Evolutionary conservation across 805 yeast genomes (phyloP), one percentile per base, ranked within the genome.

Genomic region (Metschnikowia gelsemii): DNA sequence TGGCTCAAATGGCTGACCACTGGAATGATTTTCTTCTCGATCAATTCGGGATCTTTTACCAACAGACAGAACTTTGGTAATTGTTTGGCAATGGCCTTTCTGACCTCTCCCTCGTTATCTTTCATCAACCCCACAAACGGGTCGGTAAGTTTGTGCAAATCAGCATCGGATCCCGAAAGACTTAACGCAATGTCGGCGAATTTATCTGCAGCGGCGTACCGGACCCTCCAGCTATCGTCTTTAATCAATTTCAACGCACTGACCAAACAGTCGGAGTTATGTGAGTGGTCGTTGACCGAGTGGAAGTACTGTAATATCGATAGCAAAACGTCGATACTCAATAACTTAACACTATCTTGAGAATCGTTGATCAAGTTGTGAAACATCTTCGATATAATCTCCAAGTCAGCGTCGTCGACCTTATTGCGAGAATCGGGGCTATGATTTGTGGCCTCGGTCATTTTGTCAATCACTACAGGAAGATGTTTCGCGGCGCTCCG

Each of bases 141-240:
- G 29, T 82, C 82, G 35, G 82, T 79, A 48, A 84, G 73, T 56
- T 82, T 71, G 50, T 67, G 69, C 43, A 79, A 70, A 50, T 80
- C 83, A 22, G 72, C 66, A 28, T 75, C 78, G 36, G 78, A 73
- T 47, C 74, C 71, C 52, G 73, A 71, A 57, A 90, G 82, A 50
- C 79, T 80, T 13, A 66, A 54, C 2, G 95, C 87, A 46, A 93
- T 76, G 48, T 73, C 70, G 53, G 82, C 87, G 58, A 89, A 90
- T 55, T 89, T 77, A 61, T 91, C 97, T n/a, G 97, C 96, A 24
- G 96, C 95, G 82, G 93, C 89, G 66, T 91, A 93, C 58, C 99
- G 82, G 43, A 93, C 98, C 64, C 99, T 82, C 99, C 99, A 93
- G 58, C 95, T 84, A 64, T 87, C 88, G 68, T 93, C 99, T 50